These are phyloP conservation scores for Lentinula detonsa DNA, from an alignment of 768 basidiomycete genomes.

Conservation along the genomic window DNA sequence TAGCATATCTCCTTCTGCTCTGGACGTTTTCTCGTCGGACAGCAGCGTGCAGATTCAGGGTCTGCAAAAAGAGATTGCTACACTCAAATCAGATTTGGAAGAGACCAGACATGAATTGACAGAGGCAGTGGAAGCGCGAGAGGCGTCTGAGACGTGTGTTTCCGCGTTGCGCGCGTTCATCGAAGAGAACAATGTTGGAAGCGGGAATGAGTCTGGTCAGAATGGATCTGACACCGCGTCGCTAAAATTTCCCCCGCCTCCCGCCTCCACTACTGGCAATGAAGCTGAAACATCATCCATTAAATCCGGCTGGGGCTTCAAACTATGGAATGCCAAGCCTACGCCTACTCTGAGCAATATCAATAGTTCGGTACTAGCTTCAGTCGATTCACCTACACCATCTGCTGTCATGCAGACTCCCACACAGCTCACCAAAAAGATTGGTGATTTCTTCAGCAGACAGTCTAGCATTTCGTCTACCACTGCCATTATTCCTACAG, in stretches of 20 bases:
- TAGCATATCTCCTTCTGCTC: constrained; percentile 29
- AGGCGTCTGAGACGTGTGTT: constrained; percentile 84
- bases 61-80: constrained; percentile 53
- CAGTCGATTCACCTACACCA: constrained; percentile 8
- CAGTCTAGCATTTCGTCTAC: constrained; percentile 34
- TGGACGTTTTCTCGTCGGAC: constrained; percentile 21
- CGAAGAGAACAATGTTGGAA: constrained; percentile 63
- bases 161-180: constrained; percentile 81
- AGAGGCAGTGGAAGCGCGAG: constrained; percentile 78
- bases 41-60: constrained; percentile 53
- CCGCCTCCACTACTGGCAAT: constrained; percentile 31
- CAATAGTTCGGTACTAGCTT: constrained; percentile 8
- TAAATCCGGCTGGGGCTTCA: constrained; percentile 50
- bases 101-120: constrained; percentile 59
- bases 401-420: constrained; percentile 10
- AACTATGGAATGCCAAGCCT: constrained; percentile 8
- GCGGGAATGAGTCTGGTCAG: constrained; percentile 11
- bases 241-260: constrained; percentile 35
- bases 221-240: constrained; percentile 13
- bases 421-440: constrained; percentile 31
- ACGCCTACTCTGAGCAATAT: constrained; percentile 6
- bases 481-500: constrained; percentile 2
- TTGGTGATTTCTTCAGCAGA: constrained; percentile 41
- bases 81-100: constrained; percentile 54
- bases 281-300: constrained; percentile 17